Evolutionary conservation across 495 filamentous ascomycete species (phyloP).

Genomic region (Talaromyces nanjingensis): DNA sequence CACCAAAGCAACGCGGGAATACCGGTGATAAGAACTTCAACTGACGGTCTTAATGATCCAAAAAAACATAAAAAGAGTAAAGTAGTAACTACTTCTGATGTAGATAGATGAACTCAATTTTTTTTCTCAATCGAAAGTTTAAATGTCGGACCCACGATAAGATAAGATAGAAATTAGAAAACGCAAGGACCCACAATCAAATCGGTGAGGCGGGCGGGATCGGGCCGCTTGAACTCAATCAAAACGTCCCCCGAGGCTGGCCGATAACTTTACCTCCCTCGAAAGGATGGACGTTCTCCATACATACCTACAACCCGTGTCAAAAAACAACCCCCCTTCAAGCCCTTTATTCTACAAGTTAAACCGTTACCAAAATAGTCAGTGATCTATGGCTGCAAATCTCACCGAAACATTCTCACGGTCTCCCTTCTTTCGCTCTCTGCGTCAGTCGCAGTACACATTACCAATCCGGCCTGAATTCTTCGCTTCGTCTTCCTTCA

Average conservation of each 20-base stretch:
- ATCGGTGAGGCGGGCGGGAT: not conserved
- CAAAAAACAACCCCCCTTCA: not conserved
- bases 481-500: constrained; percentile 10
- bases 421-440: constrained; percentile 10
- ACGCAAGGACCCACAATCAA: not conserved
- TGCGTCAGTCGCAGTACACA: constrained; percentile 10
- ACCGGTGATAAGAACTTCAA: not conserved
- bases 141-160: not conserved
- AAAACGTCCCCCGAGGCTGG: not conserved
- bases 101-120: not conserved
- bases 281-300: not conserved
- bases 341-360: not conserved
- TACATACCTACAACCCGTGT: not conserved
- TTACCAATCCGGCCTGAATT: constrained; percentile 12
- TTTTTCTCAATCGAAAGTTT: not conserved
- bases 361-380: not conserved
- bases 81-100: not conserved
- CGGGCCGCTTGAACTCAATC: not conserved
- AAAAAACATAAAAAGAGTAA: not conserved
- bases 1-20: not conserved
- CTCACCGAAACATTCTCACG: not conserved
- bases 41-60: not conserved
- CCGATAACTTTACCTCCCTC: not conserved
- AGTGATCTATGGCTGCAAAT: not conserved
- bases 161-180: not conserved